A percentile compares a stretch with the other conserved stretches of the same genome.
phyloP scores from a whole-genome alignment of 805 yeast species.

The Candida broadrunensis region DNA sequence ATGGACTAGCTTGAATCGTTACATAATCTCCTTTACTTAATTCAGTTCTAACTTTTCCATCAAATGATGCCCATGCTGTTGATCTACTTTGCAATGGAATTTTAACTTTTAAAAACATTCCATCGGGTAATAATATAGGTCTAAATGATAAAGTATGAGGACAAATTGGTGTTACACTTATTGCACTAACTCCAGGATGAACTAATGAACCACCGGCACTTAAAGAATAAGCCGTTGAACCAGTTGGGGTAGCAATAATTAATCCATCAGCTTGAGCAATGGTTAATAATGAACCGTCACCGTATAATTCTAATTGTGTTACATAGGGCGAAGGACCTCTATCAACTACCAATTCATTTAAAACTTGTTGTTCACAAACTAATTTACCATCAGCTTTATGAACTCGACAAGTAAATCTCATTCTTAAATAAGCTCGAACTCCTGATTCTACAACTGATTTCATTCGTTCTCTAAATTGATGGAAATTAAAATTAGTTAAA shows the following conservation, averaged over 20 bases:
- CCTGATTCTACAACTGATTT: conserved; percentile 63
- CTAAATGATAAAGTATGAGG: conserved; percentile 93
- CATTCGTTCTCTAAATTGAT: conserved; percentile 61
- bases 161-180: conserved; percentile 91
- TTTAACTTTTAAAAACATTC: conserved; percentile 79
- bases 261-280: conserved; percentile 94
- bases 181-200: conserved; percentile 91
- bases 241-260: conserved; percentile 92
- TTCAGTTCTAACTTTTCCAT: conserved; percentile 87
- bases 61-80: conserved; percentile 96
- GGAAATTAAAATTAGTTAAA: conserved; percentile 76
- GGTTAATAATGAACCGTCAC: conserved; percentile 80
- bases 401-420: conserved; percentile 85
- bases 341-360: conserved; percentile 88
- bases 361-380: conserved; percentile 67
- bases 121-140: conserved; percentile 89
- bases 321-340: conserved; percentile 94
- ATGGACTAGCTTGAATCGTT: conserved; percentile 79
- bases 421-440: conserved; percentile 70
- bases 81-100: conserved; percentile 78
- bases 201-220: conserved; percentile 95
- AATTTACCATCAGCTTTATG: conserved; percentile 49
- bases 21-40: conserved; percentile 80
- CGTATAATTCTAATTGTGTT: conserved; percentile 84
- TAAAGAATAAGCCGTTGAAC: conserved; percentile 92